Base-by-base conservation (phyloP, 768 basidiomycete species). In the Russula brevipes region DNA sequence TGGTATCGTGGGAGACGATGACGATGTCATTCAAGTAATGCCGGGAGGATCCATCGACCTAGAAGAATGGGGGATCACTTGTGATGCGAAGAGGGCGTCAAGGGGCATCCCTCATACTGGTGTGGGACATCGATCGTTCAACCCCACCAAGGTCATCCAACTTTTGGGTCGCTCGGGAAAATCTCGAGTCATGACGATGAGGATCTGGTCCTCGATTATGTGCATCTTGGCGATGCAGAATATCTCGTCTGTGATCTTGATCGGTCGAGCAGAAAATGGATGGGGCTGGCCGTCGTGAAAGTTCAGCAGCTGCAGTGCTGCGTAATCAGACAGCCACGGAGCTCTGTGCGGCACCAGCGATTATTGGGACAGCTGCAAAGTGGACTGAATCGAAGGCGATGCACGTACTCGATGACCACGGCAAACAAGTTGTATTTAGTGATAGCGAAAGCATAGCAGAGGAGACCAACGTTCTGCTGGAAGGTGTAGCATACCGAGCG, bases 211-310 rank as follows among this genome's bases (percentile, higher is more conserved):
- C 12, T 38, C 51, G 16, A 45, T 36, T 4, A 38, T 45, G 42
- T 52, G 30, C 49, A 52, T 59, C 30, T 50, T 17, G 12, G 50
- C 49, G 10, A 53, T 30, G 50, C 50, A 59, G 31, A 59, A 53
- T 3, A 9, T 19, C 50, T 24, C 30, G n/a, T 52, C n/a, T 35
- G 39, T 33, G 33, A 44, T 42, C n/a, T 1, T 4, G 33, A 52
- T 51, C 24, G 59, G 30, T 35, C 24, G 39, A 38, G 17, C 5
- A 42, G 42, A 30, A 16, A 24, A 19, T 8, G 17, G 31, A 24
- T 35, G 49, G 6, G 41, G 41, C 16, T 42, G 16, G 3, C n/a
- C 31, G 6, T 53, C 41, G 9, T 45, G 31, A 53, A 59, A 59
- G 12, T 52, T 44, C n/a, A 42, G 6, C 31, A 42, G 35, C 49